phyloP scores from a whole-genome alignment of 2,329 filamentous ascomycete genomes.

The Aureobasidium sp. region DNA sequence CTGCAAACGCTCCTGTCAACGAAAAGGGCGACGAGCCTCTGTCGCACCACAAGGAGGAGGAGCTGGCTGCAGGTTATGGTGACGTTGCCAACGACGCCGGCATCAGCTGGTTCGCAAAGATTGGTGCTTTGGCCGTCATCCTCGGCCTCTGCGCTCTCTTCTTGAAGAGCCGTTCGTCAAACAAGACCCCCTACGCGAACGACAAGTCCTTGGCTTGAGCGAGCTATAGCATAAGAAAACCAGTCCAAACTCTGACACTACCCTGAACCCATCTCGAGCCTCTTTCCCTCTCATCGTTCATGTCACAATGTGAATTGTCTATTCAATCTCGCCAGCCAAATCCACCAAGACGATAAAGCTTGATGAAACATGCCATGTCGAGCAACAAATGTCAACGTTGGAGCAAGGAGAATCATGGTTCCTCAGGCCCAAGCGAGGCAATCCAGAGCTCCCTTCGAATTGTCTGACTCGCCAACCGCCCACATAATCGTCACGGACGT shows the following conservation, averaged over 20 bases:
- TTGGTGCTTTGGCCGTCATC: slow-evolving; percentile 37
- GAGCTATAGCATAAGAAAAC: neutral
- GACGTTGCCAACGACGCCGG: slow-evolving; percentile 23
- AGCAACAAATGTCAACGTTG: neutral
- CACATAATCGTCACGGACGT: neutral
- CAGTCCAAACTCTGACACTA: neutral
- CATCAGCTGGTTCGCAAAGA: slow-evolving; percentile 37
- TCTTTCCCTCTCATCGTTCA: neutral
- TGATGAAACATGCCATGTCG: neutral
- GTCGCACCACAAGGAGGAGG: slow-evolving; percentile 15
- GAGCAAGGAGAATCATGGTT: neutral
- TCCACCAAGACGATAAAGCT: neutral
- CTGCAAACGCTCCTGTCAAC: slow-evolving; percentile 28
- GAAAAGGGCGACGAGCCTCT: slow-evolving; percentile 17
- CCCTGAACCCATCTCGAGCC: neutral
- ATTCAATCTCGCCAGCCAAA: neutral
- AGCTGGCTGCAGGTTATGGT: slow-evolving; percentile 17
- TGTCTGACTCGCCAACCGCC: neutral
- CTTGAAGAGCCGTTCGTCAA: slow-evolving; percentile 27
- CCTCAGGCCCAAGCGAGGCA: neutral
- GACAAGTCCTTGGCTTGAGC: slow-evolving; percentile 13
- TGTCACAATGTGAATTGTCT: neutral
- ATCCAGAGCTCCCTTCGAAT: neutral
- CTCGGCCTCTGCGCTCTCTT: slow-evolving; percentile 35
- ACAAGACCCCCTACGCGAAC: neutral